These are phyloP conservation scores for Arctostaphylos glauca DNA, from an alignment of 148 eudicot species.

Conservation along the genomic window DNA sequence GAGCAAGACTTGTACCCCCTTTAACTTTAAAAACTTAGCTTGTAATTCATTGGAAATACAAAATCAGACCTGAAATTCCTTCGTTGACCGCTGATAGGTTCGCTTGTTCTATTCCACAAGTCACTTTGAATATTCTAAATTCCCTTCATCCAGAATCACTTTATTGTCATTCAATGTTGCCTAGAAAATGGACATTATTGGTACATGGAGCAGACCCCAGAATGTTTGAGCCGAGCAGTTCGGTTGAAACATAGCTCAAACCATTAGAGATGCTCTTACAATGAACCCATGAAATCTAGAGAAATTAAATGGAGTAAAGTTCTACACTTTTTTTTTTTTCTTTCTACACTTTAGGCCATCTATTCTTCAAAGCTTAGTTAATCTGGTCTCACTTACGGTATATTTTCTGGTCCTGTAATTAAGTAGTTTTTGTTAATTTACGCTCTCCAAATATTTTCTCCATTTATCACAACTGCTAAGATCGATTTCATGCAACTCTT, in stretches of 20 bases:
- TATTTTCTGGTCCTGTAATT: background rate
- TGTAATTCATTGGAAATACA: background rate
- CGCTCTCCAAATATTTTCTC: background rate
- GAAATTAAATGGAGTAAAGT: background rate
- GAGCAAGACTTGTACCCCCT: background rate
- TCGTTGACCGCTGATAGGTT: background rate
- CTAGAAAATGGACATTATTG: background rate
- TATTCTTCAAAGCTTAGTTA: background rate
- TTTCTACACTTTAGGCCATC: background rate
- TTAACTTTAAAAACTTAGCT: background rate
- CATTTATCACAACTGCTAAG: background rate
- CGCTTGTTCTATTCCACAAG: background rate
- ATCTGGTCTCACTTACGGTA: background rate
- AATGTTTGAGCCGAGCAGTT: background rate
- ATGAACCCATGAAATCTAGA: background rate
- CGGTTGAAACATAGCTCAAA: too few species aligned
- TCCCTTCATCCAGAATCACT: background rate
- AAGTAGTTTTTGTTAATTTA: background rate
- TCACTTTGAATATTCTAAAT: background rate
- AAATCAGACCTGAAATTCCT: background rate
- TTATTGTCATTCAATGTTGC: background rate
- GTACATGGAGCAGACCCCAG: conserved; percentile 1
- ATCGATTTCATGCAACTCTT: background rate
- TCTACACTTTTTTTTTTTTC: background rate
- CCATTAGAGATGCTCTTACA: too few species aligned